A percentile compares a stretch with the other conserved stretches of the same genome.
phyloP scores from a whole-genome alignment of 2,329 filamentous ascomycete genomes.

The Xylaria sp. region DNA sequence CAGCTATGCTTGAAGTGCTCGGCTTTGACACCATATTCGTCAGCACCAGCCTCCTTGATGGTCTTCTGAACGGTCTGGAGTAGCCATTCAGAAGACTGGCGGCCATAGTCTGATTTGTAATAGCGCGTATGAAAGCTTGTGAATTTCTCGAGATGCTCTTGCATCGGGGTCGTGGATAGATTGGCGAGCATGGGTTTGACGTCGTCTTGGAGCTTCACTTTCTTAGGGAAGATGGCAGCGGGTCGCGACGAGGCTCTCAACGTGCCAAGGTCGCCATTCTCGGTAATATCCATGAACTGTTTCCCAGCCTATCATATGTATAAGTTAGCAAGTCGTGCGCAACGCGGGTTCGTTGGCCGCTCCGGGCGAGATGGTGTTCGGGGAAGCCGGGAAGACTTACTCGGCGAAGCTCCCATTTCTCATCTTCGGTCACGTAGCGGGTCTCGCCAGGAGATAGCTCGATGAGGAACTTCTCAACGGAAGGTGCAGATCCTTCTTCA shows the following conservation, averaged over 20 bases:
- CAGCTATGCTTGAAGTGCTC: conserved; percentile 83
- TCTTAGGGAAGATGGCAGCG: conserved; percentile 72
- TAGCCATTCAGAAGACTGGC: conserved; percentile 89
- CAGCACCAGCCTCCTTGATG: conserved; percentile 76
- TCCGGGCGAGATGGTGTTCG: not conserved
- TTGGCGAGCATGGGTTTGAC: conserved; percentile 74
- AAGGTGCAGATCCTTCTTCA: conserved; percentile 41
- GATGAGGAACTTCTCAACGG: conserved; percentile 74
- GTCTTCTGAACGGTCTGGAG: conserved; percentile 77
- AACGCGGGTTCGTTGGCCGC: not conserved
- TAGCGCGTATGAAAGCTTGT: conserved; percentile 85
- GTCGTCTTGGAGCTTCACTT: conserved; percentile 71
- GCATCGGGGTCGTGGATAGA: conserved; percentile 81
- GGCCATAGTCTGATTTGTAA: conserved; percentile 81
- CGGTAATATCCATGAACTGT: conserved; percentile 95
- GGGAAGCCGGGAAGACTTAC: conserved; percentile 57
- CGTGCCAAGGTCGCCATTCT: conserved; percentile 72
- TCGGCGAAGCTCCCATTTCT: conserved; percentile 91
- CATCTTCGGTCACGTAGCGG: conserved; percentile 88
- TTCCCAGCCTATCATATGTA: conserved; percentile 72
- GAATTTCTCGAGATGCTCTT: conserved; percentile 79
- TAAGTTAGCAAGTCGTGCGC: conserved; percentile 34
- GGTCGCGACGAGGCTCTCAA: conserved; percentile 51
- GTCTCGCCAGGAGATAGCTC: conserved; percentile 87
- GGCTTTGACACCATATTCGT: conserved; percentile 72